Evolutionary conservation across 2,329 filamentous ascomycete genomes (phyloP).

Genomic region (Setomelanomma holmii): DNA sequence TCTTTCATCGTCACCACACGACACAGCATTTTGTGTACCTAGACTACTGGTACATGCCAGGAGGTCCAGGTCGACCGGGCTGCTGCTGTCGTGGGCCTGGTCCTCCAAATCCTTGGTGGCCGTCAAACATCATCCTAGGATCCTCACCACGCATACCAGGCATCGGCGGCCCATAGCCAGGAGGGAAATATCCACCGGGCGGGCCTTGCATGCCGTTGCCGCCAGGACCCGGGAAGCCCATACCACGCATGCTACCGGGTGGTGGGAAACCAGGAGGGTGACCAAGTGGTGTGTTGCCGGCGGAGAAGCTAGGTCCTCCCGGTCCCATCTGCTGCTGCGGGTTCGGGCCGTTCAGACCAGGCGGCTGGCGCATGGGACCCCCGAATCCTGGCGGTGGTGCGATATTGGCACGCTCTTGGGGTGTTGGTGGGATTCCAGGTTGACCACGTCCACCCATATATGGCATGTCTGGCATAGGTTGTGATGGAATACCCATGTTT

Average conservation of each 20-base stretch:
- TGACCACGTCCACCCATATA: slow-evolving; percentile 43
- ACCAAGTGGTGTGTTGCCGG: slow-evolving; percentile 47
- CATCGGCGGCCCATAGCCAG: slow-evolving; percentile 41
- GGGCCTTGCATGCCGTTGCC: slow-evolving; percentile 44
- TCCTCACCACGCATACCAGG: slow-evolving; percentile 43
- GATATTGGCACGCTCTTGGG: slow-evolving; percentile 46
- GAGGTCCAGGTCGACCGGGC: slow-evolving; percentile 35
- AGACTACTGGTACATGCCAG: slow-evolving; percentile 39
- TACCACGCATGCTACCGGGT: slow-evolving; percentile 37
- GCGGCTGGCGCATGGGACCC: slow-evolving; percentile 46
- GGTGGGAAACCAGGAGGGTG: slow-evolving; percentile 46
- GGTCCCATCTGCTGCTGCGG: slow-evolving; percentile 42
- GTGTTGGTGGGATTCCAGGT: slow-evolving; percentile 45
- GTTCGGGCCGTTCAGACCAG: slow-evolving; percentile 39
- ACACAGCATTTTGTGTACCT: background rate
- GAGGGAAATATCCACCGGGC: slow-evolving; percentile 46
- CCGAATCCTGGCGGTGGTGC: slow-evolving; percentile 47
- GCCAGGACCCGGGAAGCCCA: slow-evolving; percentile 37
- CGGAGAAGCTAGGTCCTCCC: slow-evolving; percentile 42
- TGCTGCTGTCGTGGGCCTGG: slow-evolving; percentile 35
- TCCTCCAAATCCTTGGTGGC: slow-evolving; percentile 38
- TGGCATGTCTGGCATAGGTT: slow-evolving; percentile 44
- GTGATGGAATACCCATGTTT: slow-evolving; percentile 53
- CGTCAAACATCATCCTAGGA: slow-evolving; percentile 47
- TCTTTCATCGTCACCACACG: background rate